These are phyloP conservation scores for Tricladium varicosporioides DNA, from an alignment of 2,329 filamentous ascomycete genomes.

Conservation along the genomic window DNA sequence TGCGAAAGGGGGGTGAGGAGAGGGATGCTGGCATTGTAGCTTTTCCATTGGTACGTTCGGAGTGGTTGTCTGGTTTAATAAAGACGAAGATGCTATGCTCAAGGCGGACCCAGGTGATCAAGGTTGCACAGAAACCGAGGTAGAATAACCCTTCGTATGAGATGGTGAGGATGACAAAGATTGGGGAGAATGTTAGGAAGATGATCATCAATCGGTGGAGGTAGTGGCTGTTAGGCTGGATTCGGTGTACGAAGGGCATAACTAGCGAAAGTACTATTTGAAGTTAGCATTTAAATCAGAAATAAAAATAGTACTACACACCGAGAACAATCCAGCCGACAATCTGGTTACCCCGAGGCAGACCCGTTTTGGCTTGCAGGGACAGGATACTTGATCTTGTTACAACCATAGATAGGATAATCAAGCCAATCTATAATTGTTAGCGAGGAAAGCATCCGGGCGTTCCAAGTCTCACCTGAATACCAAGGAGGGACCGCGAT, in stretches of 20 bases:
- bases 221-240: constrained; percentile 83
- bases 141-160: constrained; percentile 98
- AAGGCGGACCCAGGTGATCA: constrained; percentile 88
- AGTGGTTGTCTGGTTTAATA: constrained; percentile 29
- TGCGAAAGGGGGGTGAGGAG: constrained; percentile 45
- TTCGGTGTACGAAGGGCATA: constrained; percentile 76
- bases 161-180: constrained; percentile 93
- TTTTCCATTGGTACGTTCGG: constrained; percentile 18
- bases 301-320: constrained; percentile 39
- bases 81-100: constrained; percentile 72
- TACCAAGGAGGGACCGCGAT: constrained; percentile 60
- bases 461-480: constrained; percentile 48
- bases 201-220: constrained; percentile 84
- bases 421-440: constrained; percentile 63
- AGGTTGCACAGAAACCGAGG: constrained; percentile 76
- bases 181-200: constrained; percentile 88
- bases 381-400: constrained; percentile 84
- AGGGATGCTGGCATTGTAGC: constrained; percentile 23
- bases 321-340: constrained; percentile 79
- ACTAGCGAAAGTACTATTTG: constrained; percentile 65
- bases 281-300: constrained; percentile 1
- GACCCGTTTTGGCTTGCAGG: constrained; percentile 77
- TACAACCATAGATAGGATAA: constrained; percentile 78
- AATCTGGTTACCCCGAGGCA: constrained; percentile 84
- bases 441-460: constrained; percentile 6